phyloP scores from a whole-genome alignment of 371 early-diverging fungal species.

The Zychaea mexicana region DNA sequence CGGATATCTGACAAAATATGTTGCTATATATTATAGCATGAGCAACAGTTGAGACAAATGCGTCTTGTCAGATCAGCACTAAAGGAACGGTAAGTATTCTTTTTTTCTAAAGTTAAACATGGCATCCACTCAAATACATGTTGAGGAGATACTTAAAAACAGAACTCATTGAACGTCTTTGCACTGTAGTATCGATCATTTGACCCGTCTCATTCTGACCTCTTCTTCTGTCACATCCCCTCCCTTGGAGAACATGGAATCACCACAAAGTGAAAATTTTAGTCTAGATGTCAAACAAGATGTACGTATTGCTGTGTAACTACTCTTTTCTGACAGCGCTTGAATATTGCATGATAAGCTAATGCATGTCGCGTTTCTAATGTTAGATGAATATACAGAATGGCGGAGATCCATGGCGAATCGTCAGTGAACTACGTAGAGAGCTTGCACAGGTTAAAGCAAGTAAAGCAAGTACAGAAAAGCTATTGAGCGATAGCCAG shows the following conservation, averaged over 20 bases:
- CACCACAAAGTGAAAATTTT: neutral
- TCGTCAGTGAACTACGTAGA: slow-evolving; percentile 27
- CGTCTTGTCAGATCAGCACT: slow-evolving; percentile 73
- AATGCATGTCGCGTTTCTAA: neutral
- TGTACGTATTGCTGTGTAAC: neutral
- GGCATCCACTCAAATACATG: too few relatives aligned
- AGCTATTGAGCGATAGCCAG: slow-evolving; percentile 13
- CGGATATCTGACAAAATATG: too few relatives aligned
- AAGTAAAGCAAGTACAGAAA: slow-evolving; percentile 19
- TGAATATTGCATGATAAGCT: neutral
- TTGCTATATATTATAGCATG: slow-evolving; percentile 49
- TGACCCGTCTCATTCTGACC: slow-evolving; percentile 83
- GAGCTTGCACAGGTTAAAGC: slow-evolving; percentile 13
- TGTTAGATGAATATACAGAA: neutral
- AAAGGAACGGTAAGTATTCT: slow-evolving; percentile 76
- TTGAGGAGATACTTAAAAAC: neutral
- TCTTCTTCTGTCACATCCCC: slow-evolving; percentile 53
- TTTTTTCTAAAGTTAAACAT: too few relatives aligned
- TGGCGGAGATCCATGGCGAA: slow-evolving; percentile 27
- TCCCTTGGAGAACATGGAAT: neutral
- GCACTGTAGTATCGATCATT: slow-evolving; percentile 60
- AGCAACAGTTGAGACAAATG: slow-evolving; percentile 76
- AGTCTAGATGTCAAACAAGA: neutral
- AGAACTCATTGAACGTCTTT: neutral
- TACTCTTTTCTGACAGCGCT: neutral